phyloP scores from a whole-genome alignment of 2,329 filamentous ascomycete genomes.

The Ophiostoma quercus region DNA sequence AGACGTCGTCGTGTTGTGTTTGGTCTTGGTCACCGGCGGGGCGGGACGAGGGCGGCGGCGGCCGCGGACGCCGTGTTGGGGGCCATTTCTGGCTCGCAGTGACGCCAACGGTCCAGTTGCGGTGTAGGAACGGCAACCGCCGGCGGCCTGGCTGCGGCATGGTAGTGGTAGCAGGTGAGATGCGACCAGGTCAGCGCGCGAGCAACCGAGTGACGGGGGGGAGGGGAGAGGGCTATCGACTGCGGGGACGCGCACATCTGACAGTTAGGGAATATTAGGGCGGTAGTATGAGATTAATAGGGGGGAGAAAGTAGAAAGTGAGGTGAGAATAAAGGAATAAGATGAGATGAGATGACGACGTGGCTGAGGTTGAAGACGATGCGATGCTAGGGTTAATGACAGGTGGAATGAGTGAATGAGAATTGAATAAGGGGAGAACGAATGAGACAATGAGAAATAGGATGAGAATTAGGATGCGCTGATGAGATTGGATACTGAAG shows the following conservation, averaged over 20 bases:
- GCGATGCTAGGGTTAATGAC: too few relatives aligned
- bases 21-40: conserved; percentile 12
- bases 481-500: neutral
- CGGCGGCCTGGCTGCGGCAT: conserved; percentile 44
- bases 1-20: conserved; percentile 34
- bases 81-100: conserved; percentile 40
- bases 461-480: neutral
- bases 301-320: neutral
- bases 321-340: neutral
- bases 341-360: conserved; percentile 2
- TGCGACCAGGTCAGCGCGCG: conserved; percentile 10
- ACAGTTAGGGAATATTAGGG: neutral
- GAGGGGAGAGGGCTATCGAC: conserved; percentile 8
- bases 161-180: conserved; percentile 39
- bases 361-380: neutral
- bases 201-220: neutral
- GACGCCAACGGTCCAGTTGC: conserved; percentile 49
- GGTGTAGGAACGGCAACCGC: conserved; percentile 49
- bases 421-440: neutral
- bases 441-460: neutral
- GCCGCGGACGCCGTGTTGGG: conserved; percentile 31
- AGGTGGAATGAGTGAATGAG: neutral
- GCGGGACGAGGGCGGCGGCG: conserved; percentile 28
- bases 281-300: neutral
- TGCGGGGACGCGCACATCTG: conserved; percentile 17